Base-by-base conservation (phyloP, 2,329 filamentous ascomycete genomes). In the Raffaelea ambrosiae region DNA sequence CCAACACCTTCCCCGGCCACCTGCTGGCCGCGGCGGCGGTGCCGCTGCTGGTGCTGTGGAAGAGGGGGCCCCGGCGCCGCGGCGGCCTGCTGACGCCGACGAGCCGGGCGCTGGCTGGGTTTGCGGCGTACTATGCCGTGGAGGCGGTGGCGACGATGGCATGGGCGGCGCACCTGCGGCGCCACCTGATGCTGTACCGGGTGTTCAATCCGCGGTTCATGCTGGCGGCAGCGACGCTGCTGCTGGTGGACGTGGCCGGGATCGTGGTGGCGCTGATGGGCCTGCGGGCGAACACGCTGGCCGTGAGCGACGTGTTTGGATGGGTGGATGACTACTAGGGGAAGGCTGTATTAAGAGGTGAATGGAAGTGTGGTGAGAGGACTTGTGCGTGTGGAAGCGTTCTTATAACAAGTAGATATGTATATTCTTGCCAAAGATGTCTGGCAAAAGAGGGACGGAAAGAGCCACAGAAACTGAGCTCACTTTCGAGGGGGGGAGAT, bases 151-250 rank as follows among this genome's bases (percentile, higher is more conserved):
- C 88, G 0, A 95, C 90, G 4, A 94, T 93, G 57, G 81, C 86
- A 63, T 96, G 91, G 84, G 88, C 91, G 0, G 90, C 87, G 1
- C 83, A 88, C 68, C 68, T 98, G 59, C 76, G 93, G 47, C 76
- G 93, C 45, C 93, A 98, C 70, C 74, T 98, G 53, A 98, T 98
- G 93, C 76, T 98, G 26, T 98, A 93, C 67, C 78, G 93, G 39
- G 88, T 98, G 40, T 98, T 98, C 61, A 84, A 78, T 66, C 93
- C 93, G 42, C 72, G 91, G 23, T 98, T 91, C 68, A 87, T 98
- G 84, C 77, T 88, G 62, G 88, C 84, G 0, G 83, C 81, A 0
- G 67, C 77, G 3, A 76, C 85, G 44, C 63, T 97, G 50, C 59
- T 91, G 16, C 73, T 90, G 22, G 82, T 95, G 10, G 91, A 97